These are phyloP conservation scores for Geotrichum klebahnii DNA, from an alignment of 1,139 yeast species.

Conservation along the genomic window DNA sequence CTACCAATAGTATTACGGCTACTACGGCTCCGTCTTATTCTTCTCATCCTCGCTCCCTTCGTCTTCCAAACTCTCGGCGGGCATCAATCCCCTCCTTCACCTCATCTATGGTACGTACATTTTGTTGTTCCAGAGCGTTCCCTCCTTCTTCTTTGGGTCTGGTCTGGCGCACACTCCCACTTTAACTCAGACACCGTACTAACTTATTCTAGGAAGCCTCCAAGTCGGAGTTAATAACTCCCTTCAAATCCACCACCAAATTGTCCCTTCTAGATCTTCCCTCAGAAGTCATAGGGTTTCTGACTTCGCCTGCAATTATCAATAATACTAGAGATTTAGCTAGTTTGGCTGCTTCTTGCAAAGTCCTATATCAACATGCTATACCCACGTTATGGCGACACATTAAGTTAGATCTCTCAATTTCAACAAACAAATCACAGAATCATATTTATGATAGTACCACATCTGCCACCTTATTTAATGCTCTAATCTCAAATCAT, in stretches of 20 bases:
- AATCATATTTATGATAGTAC: not conserved
- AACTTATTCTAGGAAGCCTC: no score
- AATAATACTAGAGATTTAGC: slow-evolving; percentile 1
- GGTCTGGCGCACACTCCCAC: no score
- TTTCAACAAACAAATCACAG: not conserved
- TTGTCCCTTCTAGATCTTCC: slow-evolving; percentile 12
- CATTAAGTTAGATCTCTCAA: not conserved
- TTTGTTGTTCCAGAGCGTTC: no score
- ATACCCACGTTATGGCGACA: not conserved
- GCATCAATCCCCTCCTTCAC: no score
- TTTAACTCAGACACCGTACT: no score
- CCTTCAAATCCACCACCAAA: not conserved
- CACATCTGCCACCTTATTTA: not conserved
- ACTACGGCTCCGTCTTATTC: no score
- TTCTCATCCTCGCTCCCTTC: no score
- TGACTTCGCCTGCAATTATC: not conserved
- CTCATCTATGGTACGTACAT: no score
- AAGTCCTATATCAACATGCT: slow-evolving; percentile 5
- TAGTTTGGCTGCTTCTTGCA: slow-evolving; percentile 5
- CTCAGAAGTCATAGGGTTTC: slow-evolving; percentile 4
- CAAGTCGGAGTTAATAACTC: no score
- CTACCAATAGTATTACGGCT: no score
- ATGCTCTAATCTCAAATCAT: not conserved
- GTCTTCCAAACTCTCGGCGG: no score
- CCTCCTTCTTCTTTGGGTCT: no score